phyloP scores from a whole-genome alignment of 202 grass and related monocot genomes.

The Carex arenaria region DNA sequence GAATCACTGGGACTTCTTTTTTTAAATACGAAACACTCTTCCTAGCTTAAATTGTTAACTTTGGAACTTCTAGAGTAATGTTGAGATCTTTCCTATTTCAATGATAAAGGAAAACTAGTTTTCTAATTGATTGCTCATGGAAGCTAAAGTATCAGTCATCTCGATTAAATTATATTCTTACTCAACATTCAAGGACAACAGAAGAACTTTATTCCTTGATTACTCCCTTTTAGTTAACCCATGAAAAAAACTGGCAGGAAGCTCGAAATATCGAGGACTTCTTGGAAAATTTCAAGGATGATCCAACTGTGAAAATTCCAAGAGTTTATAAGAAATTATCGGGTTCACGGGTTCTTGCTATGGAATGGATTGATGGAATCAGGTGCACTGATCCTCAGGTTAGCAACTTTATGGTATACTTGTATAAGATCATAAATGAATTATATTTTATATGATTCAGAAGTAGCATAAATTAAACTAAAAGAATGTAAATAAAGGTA shows the following conservation, averaged over 20 bases:
- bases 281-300: slow-evolving; percentile 89
- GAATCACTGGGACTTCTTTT: background rate
- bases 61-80: background rate
- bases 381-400: slow-evolving; percentile 95
- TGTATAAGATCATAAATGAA: slow-evolving; percentile 27
- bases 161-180: background rate
- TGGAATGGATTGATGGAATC: slow-evolving; percentile 99
- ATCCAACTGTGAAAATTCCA: slow-evolving; percentile 97
- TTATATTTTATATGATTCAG: background rate
- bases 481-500: background rate
- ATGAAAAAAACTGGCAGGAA: slow-evolving; percentile 41
- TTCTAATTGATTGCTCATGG: slow-evolving; percentile 4
- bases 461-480: background rate
- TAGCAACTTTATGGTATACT: slow-evolving; percentile 22
- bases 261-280: slow-evolving; percentile 97
- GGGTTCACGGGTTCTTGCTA: slow-evolving; percentile 80
- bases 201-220: background rate
- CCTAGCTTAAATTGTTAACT: background rate
- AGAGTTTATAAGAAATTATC: slow-evolving; percentile 74
- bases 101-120: background rate
- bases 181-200: background rate
- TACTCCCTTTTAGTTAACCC: background rate
- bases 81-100: background rate
- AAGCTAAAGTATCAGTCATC: background rate
- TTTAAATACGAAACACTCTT: background rate